Percentiles rank a stretch among this genome's conserved stretches.
Conservation (phyloP, 2,329 filamentous ascomycete genomes). For the Orbilia blumenaviensis region DNA sequence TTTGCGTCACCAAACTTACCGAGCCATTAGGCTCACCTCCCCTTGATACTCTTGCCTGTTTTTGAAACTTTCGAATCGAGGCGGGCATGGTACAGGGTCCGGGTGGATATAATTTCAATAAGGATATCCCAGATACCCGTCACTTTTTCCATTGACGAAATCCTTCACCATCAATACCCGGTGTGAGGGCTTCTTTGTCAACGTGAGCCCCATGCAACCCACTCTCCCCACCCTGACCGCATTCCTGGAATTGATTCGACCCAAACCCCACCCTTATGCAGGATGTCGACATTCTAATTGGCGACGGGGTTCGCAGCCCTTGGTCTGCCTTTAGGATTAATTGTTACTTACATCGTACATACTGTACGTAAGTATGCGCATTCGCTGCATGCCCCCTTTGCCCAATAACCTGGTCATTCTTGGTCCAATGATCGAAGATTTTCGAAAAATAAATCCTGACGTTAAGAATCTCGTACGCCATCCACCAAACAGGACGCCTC, state of each 20-base stretch:
- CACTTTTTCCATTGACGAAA: constrained; percentile 18
- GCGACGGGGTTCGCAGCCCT: constrained; percentile 42
- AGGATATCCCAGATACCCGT: constrained; percentile 34
- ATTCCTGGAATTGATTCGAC: constrained; percentile 50
- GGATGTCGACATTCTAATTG: constrained; percentile 54
- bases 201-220: constrained; percentile 46
- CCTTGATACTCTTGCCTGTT: constrained; percentile 40
- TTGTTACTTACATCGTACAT: constrained; percentile 19
- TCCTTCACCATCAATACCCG: not conserved
- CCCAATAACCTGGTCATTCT: constrained; percentile 8
- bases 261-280: constrained; percentile 51
- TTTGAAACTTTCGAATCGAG: constrained; percentile 45
- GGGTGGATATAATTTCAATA: constrained; percentile 44
- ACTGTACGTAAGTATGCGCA: not conserved
- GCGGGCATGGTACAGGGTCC: constrained; percentile 27
- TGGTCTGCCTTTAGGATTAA: constrained; percentile 15
- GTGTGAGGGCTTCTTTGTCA: constrained; percentile 19
- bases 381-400: constrained; percentile 19
- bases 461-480: not conserved
- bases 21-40: constrained; percentile 43
- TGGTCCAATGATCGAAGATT: not conserved
- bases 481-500: not conserved
- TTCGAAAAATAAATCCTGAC: not conserved
- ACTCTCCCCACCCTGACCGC: constrained; percentile 43
- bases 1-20: constrained; percentile 51